Evolutionary conservation across 169 alveolate species (phyloP).

Genomic region (Plasmodium knowlesi): DNA sequence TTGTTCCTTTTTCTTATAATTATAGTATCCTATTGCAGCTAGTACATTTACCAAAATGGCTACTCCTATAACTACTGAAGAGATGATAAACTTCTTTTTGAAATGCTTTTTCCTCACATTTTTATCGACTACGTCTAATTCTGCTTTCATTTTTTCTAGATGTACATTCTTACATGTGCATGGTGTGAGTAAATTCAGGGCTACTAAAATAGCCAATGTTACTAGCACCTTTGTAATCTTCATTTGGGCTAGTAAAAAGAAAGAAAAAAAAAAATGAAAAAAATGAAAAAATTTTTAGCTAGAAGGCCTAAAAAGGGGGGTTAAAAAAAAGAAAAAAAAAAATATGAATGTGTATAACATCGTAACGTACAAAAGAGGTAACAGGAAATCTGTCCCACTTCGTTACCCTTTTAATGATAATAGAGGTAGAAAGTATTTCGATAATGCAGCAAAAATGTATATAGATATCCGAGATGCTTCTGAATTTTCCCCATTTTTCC

Average conservation of each 20-base stretch:
- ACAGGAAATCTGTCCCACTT: background rate
- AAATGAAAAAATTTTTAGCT: background rate
- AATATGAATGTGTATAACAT: background rate
- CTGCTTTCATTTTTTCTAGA: background rate
- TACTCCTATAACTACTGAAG: slow-evolving; percentile 10
- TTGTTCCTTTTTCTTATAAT: slow-evolving; percentile 8
- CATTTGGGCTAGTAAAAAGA: background rate
- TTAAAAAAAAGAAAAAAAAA: background rate
- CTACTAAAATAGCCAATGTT: background rate
- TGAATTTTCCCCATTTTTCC: background rate
- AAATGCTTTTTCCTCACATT: slow-evolving; percentile 9
- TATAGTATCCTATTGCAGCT: slow-evolving; percentile 13
- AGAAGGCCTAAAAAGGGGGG: background rate
- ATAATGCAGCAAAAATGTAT: background rate
- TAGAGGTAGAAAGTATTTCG: background rate
- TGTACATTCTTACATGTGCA: slow-evolving; percentile 7
- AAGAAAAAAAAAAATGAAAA: background rate
- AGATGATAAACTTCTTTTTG: slow-evolving; percentile 19
- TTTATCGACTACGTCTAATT: slow-evolving; percentile 7
- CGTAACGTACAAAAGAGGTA: background rate
- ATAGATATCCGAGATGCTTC: background rate
- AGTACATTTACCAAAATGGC: slow-evolving; percentile 15
- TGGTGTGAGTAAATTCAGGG: background rate
- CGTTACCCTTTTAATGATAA: background rate
- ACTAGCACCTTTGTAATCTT: slow-evolving; percentile 14